A percentile compares a stretch with the other conserved stretches of the same genome.
Conservation (phyloP, 2,329 filamentous ascomycete species). For the Ceratocystis huliohia region DNA sequence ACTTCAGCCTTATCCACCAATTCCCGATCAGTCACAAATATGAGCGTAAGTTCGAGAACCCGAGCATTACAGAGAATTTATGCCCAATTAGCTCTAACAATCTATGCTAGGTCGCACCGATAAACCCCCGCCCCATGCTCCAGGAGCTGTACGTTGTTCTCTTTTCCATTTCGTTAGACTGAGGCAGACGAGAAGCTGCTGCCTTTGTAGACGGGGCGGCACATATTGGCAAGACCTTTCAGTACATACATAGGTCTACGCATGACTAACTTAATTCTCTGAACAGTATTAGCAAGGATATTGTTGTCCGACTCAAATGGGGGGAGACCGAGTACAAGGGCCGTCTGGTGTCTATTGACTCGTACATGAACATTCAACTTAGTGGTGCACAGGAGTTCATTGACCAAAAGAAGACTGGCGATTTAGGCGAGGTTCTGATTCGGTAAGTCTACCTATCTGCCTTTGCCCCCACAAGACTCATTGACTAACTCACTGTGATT, state of each 20-base stretch:
- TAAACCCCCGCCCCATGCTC: constrained; percentile 95
- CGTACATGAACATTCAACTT: constrained; percentile 98
- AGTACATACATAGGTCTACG: neutral
- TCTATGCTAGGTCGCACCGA: constrained; percentile 55
- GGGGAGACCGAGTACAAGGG: constrained; percentile 96
- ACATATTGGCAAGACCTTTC: constrained; percentile 9
- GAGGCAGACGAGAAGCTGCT: neutral
- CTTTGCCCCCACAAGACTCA: neutral
- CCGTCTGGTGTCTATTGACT: constrained; percentile 80
- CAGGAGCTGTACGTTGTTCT: constrained; percentile 61
- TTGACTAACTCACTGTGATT: constrained; percentile 18
- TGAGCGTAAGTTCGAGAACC: constrained; percentile 16
- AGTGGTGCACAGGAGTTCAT: constrained; percentile 85
- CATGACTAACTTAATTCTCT: neutral
- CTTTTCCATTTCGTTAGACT: neutral
- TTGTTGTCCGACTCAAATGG: constrained; percentile 93
- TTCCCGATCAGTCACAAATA: constrained; percentile 13
- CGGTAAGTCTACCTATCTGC: constrained; percentile 41
- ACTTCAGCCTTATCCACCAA: constrained; percentile 13
- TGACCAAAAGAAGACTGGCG: constrained; percentile 71
- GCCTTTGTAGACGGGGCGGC: neutral
- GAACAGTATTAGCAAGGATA: constrained; percentile 68
- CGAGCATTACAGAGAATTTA: neutral
- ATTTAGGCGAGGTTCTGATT: constrained; percentile 83
- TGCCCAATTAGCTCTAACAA: neutral